phyloP scores from a whole-genome alignment of 495 filamentous ascomycete genomes.

The Talaromyces thailandensis region DNA sequence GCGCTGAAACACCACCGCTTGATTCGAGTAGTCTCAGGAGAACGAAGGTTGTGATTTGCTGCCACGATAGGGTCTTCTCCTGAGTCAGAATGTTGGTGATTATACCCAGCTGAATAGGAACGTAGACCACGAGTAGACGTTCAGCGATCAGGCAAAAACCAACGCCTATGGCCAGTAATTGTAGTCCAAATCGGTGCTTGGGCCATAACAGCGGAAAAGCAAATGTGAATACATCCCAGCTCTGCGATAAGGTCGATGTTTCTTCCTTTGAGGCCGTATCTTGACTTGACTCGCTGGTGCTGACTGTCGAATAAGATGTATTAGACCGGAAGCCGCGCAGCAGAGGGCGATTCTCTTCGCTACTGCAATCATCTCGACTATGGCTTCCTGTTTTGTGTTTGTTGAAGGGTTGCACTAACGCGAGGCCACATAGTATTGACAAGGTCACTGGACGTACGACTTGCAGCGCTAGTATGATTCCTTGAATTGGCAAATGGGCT shows the following conservation, averaged over 20 bases:
- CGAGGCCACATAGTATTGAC: slow-evolving; percentile 1
- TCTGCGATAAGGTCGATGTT: background rate
- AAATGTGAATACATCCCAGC: slow-evolving; percentile 21
- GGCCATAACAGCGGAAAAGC: slow-evolving; percentile 63
- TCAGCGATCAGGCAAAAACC: slow-evolving; percentile 51
- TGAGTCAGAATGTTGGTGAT: slow-evolving; percentile 46
- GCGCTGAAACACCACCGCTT: slow-evolving; percentile 43
- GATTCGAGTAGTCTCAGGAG: slow-evolving; percentile 45
- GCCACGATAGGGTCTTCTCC: slow-evolving; percentile 35
- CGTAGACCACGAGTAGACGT: slow-evolving; percentile 53
- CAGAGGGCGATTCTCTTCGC: background rate
- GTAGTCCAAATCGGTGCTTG: slow-evolving; percentile 41
- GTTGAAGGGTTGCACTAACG: background rate
- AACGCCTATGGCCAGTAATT: slow-evolving; percentile 46
- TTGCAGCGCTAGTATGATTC: background rate
- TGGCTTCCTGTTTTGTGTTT: background rate
- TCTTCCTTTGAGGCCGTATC: background rate
- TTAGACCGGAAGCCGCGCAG: background rate
- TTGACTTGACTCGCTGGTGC: background rate
- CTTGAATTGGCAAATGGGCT: background rate
- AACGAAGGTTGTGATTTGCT: slow-evolving; percentile 45
- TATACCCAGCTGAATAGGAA: slow-evolving; percentile 58
- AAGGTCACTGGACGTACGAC: slow-evolving; percentile 2
- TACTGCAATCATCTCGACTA: background rate
- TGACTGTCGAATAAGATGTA: background rate